These are phyloP conservation scores for Cystofilobasidium ferigula DNA, from an alignment of 768 basidiomycete genomes.

Conservation along the genomic window DNA sequence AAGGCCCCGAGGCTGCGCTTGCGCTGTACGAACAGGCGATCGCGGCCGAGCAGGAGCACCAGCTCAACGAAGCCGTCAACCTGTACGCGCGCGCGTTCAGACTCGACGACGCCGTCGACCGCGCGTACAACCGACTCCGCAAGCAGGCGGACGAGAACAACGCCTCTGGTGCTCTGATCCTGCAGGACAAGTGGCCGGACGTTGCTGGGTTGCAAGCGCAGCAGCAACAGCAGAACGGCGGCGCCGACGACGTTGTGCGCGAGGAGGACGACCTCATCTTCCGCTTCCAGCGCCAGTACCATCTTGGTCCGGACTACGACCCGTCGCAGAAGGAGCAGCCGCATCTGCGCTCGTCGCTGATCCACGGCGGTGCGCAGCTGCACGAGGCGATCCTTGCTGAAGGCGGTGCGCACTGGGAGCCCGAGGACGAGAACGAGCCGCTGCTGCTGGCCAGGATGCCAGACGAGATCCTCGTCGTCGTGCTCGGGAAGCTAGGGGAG, in stretches of 20 bases:
- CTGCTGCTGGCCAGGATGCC: not conserved
- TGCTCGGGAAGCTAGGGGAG: conserved; percentile 2
- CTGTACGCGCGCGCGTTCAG: conserved; percentile 13
- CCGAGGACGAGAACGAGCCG: conserved; percentile 4
- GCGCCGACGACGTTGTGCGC: too few relatives aligned
- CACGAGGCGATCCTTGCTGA: not conserved
- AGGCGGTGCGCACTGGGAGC: not conserved
- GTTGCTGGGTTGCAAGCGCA: too few relatives aligned
- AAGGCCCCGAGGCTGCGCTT: not conserved
- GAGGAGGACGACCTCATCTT: conserved; percentile 2
- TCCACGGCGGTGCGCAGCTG: not conserved
- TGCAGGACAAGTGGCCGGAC: not conserved
- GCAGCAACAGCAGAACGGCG: too few relatives aligned
- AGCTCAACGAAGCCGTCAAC: conserved; percentile 9
- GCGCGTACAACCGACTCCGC: not conserved
- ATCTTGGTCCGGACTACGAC: conserved; percentile 10
- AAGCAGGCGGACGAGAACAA: not conserved
- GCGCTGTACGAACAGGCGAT: conserved; percentile 6
- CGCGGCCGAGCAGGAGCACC: conserved; percentile 2
- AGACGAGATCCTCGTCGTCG: conserved; percentile 11
- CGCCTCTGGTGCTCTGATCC: too few relatives aligned
- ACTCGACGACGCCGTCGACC: conserved; percentile 16
- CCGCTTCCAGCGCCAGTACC: conserved; percentile 17
- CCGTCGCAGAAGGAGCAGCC: not conserved
- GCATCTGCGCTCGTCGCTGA: conserved; percentile 11